A percentile compares a stretch with the other conserved stretches of the same genome.
These are phyloP conservation scores for Rhizophora apiculata DNA, from an alignment of 345 rosid genomes.

Conservation along the genomic window DNA sequence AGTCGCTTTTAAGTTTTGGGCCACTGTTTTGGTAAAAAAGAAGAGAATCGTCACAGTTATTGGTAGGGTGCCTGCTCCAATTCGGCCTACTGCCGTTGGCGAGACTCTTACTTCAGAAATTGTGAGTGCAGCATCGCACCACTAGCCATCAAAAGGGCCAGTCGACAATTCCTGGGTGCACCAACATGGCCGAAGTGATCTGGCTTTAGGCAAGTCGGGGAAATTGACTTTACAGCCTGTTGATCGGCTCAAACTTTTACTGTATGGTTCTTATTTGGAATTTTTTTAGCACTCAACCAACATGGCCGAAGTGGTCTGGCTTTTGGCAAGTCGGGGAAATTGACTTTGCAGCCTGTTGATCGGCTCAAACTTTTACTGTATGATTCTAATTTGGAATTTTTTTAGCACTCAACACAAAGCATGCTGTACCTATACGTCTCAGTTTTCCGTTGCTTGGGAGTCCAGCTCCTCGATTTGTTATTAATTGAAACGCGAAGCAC, in stretches of 20 bases:
- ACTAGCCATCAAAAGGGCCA: slow-evolving; percentile 16
- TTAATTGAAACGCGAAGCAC: no score
- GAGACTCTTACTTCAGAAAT: background rate
- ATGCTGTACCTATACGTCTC: background rate
- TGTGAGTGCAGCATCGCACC: slow-evolving; percentile 13
- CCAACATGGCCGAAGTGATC: slow-evolving; percentile 28
- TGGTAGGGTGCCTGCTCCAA: background rate
- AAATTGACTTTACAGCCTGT: slow-evolving; percentile 22
- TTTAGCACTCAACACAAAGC: background rate
- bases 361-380: background rate
- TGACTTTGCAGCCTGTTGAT: slow-evolving; percentile 20
- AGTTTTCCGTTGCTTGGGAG: background rate
- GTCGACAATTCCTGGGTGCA: slow-evolving; percentile 28
- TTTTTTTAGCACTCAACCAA: slow-evolving; percentile 17
- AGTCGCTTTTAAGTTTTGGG: background rate
- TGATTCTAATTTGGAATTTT: background rate
- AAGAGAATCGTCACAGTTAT: background rate
- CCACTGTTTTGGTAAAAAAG: background rate
- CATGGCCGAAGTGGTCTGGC: slow-evolving; percentile 26
- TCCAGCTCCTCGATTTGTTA: no score
- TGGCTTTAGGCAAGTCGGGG: slow-evolving; percentile 18
- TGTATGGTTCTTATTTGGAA: background rate
- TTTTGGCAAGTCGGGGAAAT: slow-evolving; percentile 15
- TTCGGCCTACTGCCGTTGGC: slow-evolving; percentile 1
- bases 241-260: background rate